phyloP scores from a whole-genome alignment of 2,329 filamentous ascomycete species.

The Penicillium sp. region DNA sequence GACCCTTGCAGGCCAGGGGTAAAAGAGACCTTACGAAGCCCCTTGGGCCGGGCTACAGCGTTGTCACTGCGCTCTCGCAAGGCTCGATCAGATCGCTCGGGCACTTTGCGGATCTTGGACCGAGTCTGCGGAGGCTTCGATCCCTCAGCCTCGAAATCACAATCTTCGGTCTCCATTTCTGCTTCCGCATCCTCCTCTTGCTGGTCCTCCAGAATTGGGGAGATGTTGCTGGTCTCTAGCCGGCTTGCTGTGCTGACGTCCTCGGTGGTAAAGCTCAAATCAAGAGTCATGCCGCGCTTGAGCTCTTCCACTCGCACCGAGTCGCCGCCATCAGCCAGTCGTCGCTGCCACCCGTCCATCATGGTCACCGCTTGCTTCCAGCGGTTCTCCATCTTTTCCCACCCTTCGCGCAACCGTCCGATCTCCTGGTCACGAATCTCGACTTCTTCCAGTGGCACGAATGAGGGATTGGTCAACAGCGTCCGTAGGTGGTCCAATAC shows the following conservation, averaged over 20 bases:
- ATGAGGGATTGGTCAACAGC: conserved; percentile 91
- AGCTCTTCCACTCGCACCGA: conserved; percentile 48
- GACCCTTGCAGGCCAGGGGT: conserved; percentile 36
- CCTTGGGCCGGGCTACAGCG: conserved; percentile 26
- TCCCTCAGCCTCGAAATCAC: conserved; percentile 10
- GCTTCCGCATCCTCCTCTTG: conserved; percentile 31
- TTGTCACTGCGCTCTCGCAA: conserved; percentile 44
- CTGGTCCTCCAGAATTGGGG: conserved; percentile 37
- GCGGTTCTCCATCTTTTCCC: conserved; percentile 88
- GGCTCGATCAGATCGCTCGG: conserved; percentile 31
- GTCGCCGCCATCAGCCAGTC: conserved; percentile 60
- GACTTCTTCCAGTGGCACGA: conserved; percentile 93
- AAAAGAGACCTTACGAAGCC: conserved; percentile 43
- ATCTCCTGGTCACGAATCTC: conserved; percentile 93
- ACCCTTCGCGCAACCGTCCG: conserved; percentile 74
- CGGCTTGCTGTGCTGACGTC: conserved; percentile 21
- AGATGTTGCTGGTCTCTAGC: conserved; percentile 27
- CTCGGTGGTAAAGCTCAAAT: conserved; percentile 36
- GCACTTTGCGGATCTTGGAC: conserved; percentile 28
- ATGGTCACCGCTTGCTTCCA: conserved; percentile 89
- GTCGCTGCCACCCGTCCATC: conserved; percentile 88
- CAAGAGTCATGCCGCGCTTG: conserved; percentile 46
- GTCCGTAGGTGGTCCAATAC: conserved; percentile 79
- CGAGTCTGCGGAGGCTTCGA: conserved; percentile 15
- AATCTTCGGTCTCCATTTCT: conserved; percentile 29